Conservation (phyloP, 2,329 filamentous ascomycete species). For the Setomelanomma holmii region DNA sequence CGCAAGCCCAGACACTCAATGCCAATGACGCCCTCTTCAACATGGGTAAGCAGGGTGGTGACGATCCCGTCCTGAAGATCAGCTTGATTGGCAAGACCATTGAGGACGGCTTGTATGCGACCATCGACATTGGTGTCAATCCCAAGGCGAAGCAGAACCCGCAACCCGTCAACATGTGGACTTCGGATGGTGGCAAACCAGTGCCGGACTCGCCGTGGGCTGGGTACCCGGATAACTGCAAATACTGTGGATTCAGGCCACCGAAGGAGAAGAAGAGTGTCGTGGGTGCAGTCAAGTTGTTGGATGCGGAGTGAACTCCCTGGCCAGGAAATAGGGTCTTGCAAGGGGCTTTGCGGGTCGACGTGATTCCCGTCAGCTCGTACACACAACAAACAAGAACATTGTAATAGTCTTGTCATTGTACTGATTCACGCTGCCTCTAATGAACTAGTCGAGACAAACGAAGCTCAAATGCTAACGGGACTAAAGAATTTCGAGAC, state of each 20-base stretch:
- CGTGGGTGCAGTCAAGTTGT: background rate
- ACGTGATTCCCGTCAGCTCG: too few species aligned
- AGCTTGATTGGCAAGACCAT: conserved; percentile 58
- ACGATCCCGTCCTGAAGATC: conserved; percentile 66
- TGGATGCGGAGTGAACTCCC: background rate
- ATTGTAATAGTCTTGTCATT: too few species aligned
- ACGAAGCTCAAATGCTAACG: too few species aligned
- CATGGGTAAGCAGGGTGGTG: conserved; percentile 55
- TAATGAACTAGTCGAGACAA: too few species aligned
- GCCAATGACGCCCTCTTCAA: conserved; percentile 59
- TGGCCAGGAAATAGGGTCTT: too few species aligned
- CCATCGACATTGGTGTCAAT: conserved; percentile 42
- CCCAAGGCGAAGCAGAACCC: conserved; percentile 34
- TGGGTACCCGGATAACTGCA: conserved; percentile 38
- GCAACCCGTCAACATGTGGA: conserved; percentile 41
- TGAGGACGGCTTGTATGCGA: conserved; percentile 40
- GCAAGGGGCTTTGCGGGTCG: too few species aligned
- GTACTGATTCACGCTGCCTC: too few species aligned
- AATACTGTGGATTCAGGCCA: conserved; percentile 24
- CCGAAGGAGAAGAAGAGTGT: conserved; percentile 23
- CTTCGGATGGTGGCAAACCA: conserved; percentile 31
- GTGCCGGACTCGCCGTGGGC: conserved; percentile 32
- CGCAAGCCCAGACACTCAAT: conserved; percentile 57
- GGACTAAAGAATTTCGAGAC: too few species aligned
- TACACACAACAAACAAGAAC: too few species aligned